A percentile compares a stretch with the other conserved stretches of the same genome.
These are phyloP conservation scores for Eucalyptus caleyi DNA, from an alignment of 345 rosid species.

Conservation along the genomic window DNA sequence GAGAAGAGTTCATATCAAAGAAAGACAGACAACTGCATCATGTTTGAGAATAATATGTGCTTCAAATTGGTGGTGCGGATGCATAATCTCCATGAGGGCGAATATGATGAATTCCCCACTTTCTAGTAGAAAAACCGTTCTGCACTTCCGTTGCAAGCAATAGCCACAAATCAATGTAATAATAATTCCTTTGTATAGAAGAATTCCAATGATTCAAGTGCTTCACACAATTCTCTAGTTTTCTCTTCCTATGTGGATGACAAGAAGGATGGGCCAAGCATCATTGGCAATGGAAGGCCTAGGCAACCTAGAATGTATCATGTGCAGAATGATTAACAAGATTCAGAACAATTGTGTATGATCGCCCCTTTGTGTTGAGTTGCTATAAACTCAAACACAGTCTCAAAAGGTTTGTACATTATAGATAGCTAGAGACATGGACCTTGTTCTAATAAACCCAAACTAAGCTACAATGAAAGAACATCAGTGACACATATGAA, in stretches of 20 bases:
- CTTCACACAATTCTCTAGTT: neutral
- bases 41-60: neutral
- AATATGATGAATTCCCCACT: neutral
- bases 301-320: neutral
- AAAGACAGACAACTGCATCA: neutral
- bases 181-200: neutral
- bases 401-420: neutral
- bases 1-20: neutral
- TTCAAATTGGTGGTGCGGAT: neutral
- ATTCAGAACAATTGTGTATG: neutral
- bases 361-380: neutral
- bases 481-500: neutral
- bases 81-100: neutral
- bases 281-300: neutral
- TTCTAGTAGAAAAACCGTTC: neutral
- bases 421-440: neutral
- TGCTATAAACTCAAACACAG: neutral
- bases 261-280: neutral
- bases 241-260: neutral
- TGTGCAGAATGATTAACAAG: neutral
- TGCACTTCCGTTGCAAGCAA: neutral
- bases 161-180: neutral
- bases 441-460: neutral
- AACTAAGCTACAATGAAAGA: neutral
- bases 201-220: neutral